A percentile compares a stretch with the other conserved stretches of the same genome.
Evolutionary conservation across 1,284 basidiomycete genomes (phyloP).

Genomic region (Microbotryomycetes sp.): DNA sequence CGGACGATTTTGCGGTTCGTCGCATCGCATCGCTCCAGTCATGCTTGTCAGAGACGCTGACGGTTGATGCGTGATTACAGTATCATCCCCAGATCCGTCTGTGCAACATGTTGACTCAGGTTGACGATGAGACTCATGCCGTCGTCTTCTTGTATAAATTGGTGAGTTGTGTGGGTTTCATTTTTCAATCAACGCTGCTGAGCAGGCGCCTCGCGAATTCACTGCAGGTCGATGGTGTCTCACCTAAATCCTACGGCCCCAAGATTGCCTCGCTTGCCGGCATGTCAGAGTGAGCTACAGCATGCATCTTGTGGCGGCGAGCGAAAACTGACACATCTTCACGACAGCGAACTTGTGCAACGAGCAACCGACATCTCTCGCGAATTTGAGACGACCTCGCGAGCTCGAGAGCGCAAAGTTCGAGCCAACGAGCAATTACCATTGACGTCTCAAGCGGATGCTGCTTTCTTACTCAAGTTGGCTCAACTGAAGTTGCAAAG

Average conservation of each 20-base stretch:
- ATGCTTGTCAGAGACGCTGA: not conserved
- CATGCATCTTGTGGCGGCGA: slow-evolving; percentile 58
- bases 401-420: slow-evolving; percentile 58
- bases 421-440: slow-evolving; percentile 59
- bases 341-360: slow-evolving; percentile 55
- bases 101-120: slow-evolving; percentile 89
- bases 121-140: slow-evolving; percentile 81
- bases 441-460: slow-evolving; percentile 75
- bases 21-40: not conserved
- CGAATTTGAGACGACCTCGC: slow-evolving; percentile 64
- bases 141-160: slow-evolving; percentile 91
- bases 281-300: slow-evolving; percentile 18
- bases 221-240: slow-evolving; percentile 26
- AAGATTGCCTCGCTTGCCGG: slow-evolving; percentile 37
- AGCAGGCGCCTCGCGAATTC: not conserved
- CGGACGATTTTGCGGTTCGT: slow-evolving; percentile 62
- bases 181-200: not conserved
- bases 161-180: slow-evolving; percentile 49
- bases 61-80: not conserved
- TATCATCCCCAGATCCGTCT: slow-evolving; percentile 78
- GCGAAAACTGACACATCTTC: slow-evolving; percentile 45
- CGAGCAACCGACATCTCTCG: slow-evolving; percentile 79
- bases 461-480: slow-evolving; percentile 56
- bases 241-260: slow-evolving; percentile 38
- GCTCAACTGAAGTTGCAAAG: slow-evolving; percentile 8